Conservation (phyloP, 2,329 filamentous ascomycete species). For the Coniochaeta sp. region DNA sequence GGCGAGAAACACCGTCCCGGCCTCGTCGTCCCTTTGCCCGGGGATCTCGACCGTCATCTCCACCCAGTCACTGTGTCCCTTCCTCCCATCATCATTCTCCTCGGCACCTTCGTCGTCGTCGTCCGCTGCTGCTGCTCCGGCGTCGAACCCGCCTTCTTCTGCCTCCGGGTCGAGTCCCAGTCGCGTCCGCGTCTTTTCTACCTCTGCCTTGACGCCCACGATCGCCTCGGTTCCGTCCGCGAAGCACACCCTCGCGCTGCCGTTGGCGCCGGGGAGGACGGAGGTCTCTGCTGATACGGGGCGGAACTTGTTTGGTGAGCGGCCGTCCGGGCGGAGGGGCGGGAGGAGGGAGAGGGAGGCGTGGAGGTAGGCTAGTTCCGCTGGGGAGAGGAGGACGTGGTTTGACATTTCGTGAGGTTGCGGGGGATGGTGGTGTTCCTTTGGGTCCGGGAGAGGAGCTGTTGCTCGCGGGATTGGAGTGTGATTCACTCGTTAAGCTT, state of each 20-base stretch:
- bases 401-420: no score
- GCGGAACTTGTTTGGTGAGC: conserved; percentile 77
- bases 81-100: conserved; percentile 31
- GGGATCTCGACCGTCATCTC: conserved; percentile 90
- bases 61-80: conserved; percentile 64
- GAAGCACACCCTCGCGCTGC: conserved; percentile 88
- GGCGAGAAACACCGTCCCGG: conserved; percentile 76
- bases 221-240: conserved; percentile 93
- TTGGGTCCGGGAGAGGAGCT: no score
- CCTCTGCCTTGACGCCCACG: conserved; percentile 91
- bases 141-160: conserved; percentile 18
- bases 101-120: conserved; percentile 22
- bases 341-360: conserved; percentile 73
- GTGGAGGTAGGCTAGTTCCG: conserved; percentile 94
- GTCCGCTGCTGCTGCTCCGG: conserved; percentile 14
- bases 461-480: no score
- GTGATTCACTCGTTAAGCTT: no score
- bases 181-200: conserved; percentile 58
- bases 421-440: neutral
- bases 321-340: conserved; percentile 84
- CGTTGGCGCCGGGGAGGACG: conserved; percentile 83
- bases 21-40: conserved; percentile 84
- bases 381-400: conserved; percentile 77
- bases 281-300: conserved; percentile 85
- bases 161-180: conserved; percentile 19